Conservation (phyloP, 2,329 filamentous ascomycete species). For the Xylaria sp. region DNA sequence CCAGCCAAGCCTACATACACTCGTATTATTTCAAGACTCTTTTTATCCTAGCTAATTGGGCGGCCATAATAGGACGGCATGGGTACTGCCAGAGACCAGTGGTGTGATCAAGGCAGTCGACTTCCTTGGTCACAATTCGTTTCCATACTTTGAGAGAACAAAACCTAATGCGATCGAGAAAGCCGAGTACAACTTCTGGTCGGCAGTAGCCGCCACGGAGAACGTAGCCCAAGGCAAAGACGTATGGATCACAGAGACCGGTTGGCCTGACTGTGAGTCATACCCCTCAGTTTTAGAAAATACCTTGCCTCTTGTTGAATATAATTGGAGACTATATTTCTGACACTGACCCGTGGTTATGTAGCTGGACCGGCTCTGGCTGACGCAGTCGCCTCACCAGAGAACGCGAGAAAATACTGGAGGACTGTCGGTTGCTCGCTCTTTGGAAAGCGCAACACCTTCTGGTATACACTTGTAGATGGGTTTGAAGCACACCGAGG, state of each 20-base stretch:
- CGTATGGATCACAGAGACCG: conserved; percentile 41
- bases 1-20: neutral
- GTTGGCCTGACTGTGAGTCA: conserved; percentile 39
- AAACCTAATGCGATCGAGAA: conserved; percentile 38
- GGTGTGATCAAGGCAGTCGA: conserved; percentile 33
- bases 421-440: conserved; percentile 39
- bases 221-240: conserved; percentile 38
- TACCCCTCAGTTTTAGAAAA: conserved; percentile 38
- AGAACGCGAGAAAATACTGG: conserved; percentile 41
- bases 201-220: conserved; percentile 35
- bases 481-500: conserved; percentile 45
- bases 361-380: conserved; percentile 36
- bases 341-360: neutral
- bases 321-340: neutral
- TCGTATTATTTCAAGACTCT: conserved; percentile 5
- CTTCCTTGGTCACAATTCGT: conserved; percentile 40
- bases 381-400: conserved; percentile 37
- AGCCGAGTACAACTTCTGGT: conserved; percentile 37
- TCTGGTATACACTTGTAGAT: conserved; percentile 63
- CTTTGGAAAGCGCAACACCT: conserved; percentile 48
- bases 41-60: conserved; percentile 13
- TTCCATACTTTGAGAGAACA: conserved; percentile 41
- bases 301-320: neutral
- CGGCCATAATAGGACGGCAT: conserved; percentile 35
- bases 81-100: conserved; percentile 38